Evolutionary conservation across 176 grass and related monocot species (phyloP), one percentile per base, ranked within the genome.

Genomic region (Phoenix dactylifera): DNA sequence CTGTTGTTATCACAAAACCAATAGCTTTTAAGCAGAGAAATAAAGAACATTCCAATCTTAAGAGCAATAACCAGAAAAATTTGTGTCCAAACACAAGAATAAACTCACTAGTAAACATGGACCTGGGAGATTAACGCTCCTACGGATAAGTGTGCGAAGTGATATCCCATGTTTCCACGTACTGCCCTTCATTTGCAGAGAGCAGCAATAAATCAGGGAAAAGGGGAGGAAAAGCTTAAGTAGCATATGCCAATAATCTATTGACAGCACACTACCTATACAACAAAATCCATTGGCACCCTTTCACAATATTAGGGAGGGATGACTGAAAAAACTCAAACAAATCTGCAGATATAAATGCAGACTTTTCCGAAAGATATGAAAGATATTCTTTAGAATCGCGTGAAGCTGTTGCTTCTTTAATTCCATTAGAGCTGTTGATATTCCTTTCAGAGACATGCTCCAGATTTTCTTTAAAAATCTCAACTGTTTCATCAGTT

Each of bases 91-190:
- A 3, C 35, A 44, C 35, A 44, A 63, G 26, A 24, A 55, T 22
- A 48, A 16, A 76, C 82, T 65, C 74, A 95, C 90, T 76, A 95
- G 69, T 79, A 95, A 69, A 69, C 74, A 89, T 58, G 90, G 82
- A 24, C 90, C 86, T 49, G 74, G 71, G 60, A 81, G 60, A 75
- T 71, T 63, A 30, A 72, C 69, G 68, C 74, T 95, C 58, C 61
- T 95, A 57, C 86, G 80, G 28, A 89, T 48, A 56, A 95, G 90
- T 54, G 90, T 95, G 63, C 76, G 81, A 62, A 95, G 80, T 57
- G 90, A 95, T 56, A 84, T 89, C 49, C 90, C 90, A 84, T 95
- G 79, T 79, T 95, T 95, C 90, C 83, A 89, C 74, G 90, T 95
- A 62, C 90, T 95, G 77, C 51, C 77, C 79, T 83, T 89, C 74